Conservation (phyloP, 495 filamentous ascomycete species). For the Penicillium waksmanii region DNA sequence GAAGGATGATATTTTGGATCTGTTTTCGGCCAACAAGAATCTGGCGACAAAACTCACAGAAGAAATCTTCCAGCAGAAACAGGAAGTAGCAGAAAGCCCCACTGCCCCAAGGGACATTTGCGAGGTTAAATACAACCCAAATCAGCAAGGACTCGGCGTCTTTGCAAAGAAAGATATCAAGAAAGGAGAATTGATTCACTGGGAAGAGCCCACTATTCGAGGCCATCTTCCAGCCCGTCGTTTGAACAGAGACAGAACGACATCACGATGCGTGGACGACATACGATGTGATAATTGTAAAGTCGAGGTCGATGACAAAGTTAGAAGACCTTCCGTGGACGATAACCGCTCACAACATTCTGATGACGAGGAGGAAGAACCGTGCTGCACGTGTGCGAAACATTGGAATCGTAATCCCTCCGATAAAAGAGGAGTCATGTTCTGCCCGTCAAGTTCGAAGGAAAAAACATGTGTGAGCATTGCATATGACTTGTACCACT, state of each 20-base stretch:
- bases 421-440: slow-evolving; percentile 7
- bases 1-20: slow-evolving; percentile 27
- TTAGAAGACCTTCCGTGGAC: not conserved
- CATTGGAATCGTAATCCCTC: not conserved
- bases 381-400: not conserved
- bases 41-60: slow-evolving; percentile 20
- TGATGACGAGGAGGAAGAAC: not conserved
- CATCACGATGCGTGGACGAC: not conserved
- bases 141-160: slow-evolving; percentile 20
- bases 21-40: slow-evolving; percentile 10
- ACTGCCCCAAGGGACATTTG: not conserved
- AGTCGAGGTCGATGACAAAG: not conserved
- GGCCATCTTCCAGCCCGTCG: slow-evolving; percentile 28
- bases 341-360: not conserved
- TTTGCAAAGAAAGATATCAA: slow-evolving; percentile 28
- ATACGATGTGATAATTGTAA: slow-evolving; percentile 34
- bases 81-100: not conserved
- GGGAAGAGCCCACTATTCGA: slow-evolving; percentile 34
- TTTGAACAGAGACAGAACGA: slow-evolving; percentile 4
- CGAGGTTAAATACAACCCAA: not conserved
- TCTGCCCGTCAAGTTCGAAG: slow-evolving; percentile 15
- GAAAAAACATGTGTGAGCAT: slow-evolving; percentile 26
- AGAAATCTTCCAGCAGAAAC: slow-evolving; percentile 16
- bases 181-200: slow-evolving; percentile 24
- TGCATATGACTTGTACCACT: slow-evolving; percentile 32